A percentile compares a stretch with the other conserved stretches of the same genome.
These are phyloP conservation scores for Scleromitrula shiraiana DNA, from an alignment of 2,329 filamentous ascomycete genomes.

Conservation along the genomic window DNA sequence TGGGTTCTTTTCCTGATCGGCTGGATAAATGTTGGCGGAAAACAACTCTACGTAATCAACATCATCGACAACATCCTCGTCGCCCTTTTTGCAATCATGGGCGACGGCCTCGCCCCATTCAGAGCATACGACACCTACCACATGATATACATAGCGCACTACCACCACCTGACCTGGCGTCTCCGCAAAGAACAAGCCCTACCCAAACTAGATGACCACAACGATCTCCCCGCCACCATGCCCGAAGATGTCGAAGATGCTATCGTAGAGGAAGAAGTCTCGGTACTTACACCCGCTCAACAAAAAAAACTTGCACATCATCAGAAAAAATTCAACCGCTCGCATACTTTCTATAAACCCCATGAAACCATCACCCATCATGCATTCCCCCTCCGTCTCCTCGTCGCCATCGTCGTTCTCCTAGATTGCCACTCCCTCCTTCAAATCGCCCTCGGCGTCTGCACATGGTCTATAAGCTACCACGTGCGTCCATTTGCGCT, in stretches of 20 bases:
- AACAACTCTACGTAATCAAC: conserved; percentile 61
- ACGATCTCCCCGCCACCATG: conserved; percentile 44
- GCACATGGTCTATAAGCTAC: conserved; percentile 73
- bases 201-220: conserved; percentile 50
- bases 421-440: conserved; percentile 73
- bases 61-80: conserved; percentile 65
- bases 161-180: conserved; percentile 55
- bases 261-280: conserved; percentile 37
- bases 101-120: conserved; percentile 66
- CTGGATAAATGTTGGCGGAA: conserved; percentile 75
- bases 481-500: conserved; percentile 59
- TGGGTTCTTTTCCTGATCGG: conserved; percentile 91
- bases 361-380: conserved; percentile 77
- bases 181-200: conserved; percentile 48
- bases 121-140: conserved; percentile 78
- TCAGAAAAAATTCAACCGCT: conserved; percentile 70
- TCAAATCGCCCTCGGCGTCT: conserved; percentile 70
- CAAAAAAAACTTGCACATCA: conserved; percentile 67
- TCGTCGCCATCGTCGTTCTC: conserved; percentile 70
- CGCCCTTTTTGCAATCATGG: conserved; percentile 62
- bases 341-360: conserved; percentile 83
- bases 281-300: conserved; percentile 57
- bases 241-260: conserved; percentile 24
- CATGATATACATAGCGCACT: conserved; percentile 58
- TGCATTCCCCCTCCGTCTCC: conserved; percentile 66